Evolutionary conservation across 495 filamentous ascomycete genomes (phyloP).

Genomic region (Cetradonia linearis): DNA sequence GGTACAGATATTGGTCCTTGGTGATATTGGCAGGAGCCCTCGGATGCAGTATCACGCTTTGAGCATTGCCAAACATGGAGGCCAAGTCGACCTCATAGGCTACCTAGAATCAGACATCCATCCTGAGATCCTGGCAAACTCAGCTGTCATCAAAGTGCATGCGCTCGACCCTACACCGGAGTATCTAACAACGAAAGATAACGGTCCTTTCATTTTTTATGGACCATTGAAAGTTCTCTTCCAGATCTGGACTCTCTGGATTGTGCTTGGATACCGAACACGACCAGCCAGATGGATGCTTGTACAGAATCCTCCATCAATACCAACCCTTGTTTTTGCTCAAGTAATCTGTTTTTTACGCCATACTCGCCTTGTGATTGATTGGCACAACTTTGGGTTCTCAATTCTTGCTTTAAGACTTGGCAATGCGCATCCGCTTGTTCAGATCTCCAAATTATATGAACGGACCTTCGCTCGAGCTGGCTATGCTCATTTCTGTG

Average conservation of each 20-base stretch:
- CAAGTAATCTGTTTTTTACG: conserved; percentile 64
- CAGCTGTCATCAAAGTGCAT: conserved; percentile 53
- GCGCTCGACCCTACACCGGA: conserved; percentile 53
- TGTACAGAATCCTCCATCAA: conserved; percentile 91
- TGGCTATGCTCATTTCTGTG: conserved; percentile 69
- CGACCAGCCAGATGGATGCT: conserved; percentile 69
- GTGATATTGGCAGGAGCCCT: conserved; percentile 90
- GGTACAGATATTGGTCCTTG: conserved; percentile 86
- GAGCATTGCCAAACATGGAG: conserved; percentile 78
- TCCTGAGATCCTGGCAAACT: conserved; percentile 57
- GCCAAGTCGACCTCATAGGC: conserved; percentile 73
- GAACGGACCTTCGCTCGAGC: conserved; percentile 58
- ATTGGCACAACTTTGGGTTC: conserved; percentile 99
- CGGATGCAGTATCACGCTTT: conserved; percentile 98
- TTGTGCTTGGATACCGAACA: conserved; percentile 61
- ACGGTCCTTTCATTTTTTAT: conserved; percentile 65
- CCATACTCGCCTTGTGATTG: conserved; percentile 72
- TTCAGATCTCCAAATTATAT: conserved; percentile 62
- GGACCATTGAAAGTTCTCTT: conserved; percentile 81
- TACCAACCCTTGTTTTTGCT: conserved; percentile 75
- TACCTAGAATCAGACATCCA: conserved; percentile 69
- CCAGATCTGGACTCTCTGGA: conserved; percentile 61
- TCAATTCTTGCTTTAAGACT: conserved; percentile 75
- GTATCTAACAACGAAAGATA: conserved; percentile 54
- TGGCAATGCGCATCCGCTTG: conserved; percentile 56